A percentile compares a stretch with the other conserved stretches of the same genome.
Conservation (phyloP, 192 early-diverging fungal species). For the Coemansia guatemalensis region DNA sequence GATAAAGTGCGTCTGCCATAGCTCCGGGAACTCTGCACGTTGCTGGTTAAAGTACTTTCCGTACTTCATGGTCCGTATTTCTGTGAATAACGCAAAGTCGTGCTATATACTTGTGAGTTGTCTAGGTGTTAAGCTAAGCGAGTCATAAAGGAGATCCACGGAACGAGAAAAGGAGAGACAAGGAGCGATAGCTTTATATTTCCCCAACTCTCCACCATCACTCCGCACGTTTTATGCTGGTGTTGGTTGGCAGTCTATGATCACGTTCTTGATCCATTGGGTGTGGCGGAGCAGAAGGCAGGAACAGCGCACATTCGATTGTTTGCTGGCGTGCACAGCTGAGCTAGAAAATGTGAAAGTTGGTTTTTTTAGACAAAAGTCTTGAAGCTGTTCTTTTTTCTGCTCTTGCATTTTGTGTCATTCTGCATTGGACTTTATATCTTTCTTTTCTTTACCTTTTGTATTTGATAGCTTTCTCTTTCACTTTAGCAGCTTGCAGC, state of each 20-base stretch:
- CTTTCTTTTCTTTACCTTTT: slow-evolving; percentile 8
- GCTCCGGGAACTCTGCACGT: slow-evolving; percentile 60
- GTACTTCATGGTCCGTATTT: slow-evolving; percentile 63
- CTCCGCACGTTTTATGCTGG: background rate
- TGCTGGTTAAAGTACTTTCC: slow-evolving; percentile 68
- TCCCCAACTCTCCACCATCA: background rate
- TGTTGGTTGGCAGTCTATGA: background rate
- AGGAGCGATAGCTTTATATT: slow-evolving; percentile 2
- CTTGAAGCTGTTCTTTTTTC: background rate
- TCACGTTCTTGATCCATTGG: background rate
- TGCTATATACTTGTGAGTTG: background rate
- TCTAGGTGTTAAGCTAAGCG: background rate
- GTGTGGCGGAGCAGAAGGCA: background rate
- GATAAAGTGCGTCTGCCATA: slow-evolving; percentile 69
- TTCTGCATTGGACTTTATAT: background rate
- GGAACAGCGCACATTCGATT: no score
- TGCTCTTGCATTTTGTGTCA: background rate
- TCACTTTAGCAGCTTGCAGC: no score
- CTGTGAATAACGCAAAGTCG: background rate
- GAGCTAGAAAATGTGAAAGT: background rate
- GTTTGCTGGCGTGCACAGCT: background rate
- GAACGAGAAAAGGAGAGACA: slow-evolving; percentile 2
- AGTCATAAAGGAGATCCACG: background rate
- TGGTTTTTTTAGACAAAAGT: background rate
- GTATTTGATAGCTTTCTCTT: background rate